A percentile compares a stretch with the other conserved stretches of the same genome.
Evolutionary conservation across 176 grass and related monocot species (phyloP).

Genomic region (Ampelocalamus luodianensis): DNA sequence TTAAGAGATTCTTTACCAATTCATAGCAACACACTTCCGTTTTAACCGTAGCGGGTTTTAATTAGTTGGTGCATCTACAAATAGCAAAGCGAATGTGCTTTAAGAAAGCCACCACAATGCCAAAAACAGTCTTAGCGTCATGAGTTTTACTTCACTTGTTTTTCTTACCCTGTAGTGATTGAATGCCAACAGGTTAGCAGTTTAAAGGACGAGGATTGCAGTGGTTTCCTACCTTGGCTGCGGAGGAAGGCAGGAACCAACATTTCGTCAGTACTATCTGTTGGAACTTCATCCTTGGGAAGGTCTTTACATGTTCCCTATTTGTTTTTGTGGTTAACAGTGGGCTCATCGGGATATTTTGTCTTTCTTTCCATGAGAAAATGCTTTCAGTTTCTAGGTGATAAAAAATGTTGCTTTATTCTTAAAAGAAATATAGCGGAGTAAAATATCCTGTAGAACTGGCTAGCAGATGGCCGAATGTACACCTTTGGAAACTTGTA

Average conservation of each 20-base stretch:
- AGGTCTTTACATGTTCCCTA: slow-evolving; percentile 35
- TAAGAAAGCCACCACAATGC: no score
- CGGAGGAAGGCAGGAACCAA: slow-evolving; percentile 40
- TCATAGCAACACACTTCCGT: no score
- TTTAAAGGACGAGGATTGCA: not conserved
- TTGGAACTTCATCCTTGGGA: slow-evolving; percentile 54
- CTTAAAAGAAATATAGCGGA: not conserved
- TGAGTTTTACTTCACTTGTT: not conserved
- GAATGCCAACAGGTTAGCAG: slow-evolving; percentile 1
- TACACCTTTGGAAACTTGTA: not conserved
- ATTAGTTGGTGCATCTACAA: no score
- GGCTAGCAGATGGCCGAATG: not conserved
- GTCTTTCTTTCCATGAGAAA: not conserved
- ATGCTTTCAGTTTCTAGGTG: not conserved
- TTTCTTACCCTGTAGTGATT: not conserved
- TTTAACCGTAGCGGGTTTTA: no score
- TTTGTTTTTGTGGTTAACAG: not conserved
- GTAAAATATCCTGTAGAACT: not conserved
- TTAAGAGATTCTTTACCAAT: no score
- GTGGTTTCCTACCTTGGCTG: slow-evolving; percentile 58
- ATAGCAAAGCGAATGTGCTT: no score
- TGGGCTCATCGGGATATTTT: not conserved
- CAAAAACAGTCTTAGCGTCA: not conserved
- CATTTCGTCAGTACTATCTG: slow-evolving; percentile 51
- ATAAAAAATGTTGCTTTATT: not conserved